A percentile compares a stretch with the other conserved stretches of the same genome.
Conservation (phyloP, 2,329 filamentous ascomycete species). For the Colletotrichum liaoningense region DNA sequence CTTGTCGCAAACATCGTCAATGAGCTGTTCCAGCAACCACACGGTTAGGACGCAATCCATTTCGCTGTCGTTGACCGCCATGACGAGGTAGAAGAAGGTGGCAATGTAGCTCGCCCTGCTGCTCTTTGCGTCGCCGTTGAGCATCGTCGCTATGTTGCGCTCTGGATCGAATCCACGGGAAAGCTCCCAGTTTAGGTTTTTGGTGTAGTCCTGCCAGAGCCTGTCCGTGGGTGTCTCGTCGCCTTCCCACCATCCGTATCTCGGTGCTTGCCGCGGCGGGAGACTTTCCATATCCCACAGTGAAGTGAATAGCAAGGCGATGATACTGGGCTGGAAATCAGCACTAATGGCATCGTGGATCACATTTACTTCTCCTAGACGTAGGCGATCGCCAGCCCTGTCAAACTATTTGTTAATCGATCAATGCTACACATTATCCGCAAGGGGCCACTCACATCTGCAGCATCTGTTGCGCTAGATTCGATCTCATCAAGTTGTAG, state of each 20-base stretch:
- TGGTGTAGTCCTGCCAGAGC: slow-evolving; percentile 50
- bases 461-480: slow-evolving; percentile 55
- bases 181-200: slow-evolving; percentile 51
- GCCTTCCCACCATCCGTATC: slow-evolving; percentile 51
- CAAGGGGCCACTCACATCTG: slow-evolving; percentile 48
- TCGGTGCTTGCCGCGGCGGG: slow-evolving; percentile 48
- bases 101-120: slow-evolving; percentile 59
- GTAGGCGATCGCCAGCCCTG: slow-evolving; percentile 54
- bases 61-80: slow-evolving; percentile 54
- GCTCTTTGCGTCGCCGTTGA: slow-evolving; percentile 49
- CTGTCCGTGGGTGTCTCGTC: slow-evolving; percentile 48
- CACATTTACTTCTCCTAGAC: slow-evolving; percentile 53
- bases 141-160: slow-evolving; percentile 47
- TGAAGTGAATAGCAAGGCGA: slow-evolving; percentile 57
- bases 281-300: slow-evolving; percentile 52
- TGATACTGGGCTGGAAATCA: slow-evolving; percentile 57
- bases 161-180: slow-evolving; percentile 46
- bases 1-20: slow-evolving; percentile 55
- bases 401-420: slow-evolving; percentile 4
- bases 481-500: slow-evolving; percentile 43
- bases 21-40: slow-evolving; percentile 58
- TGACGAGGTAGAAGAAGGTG: slow-evolving; percentile 59
- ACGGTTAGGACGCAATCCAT: slow-evolving; percentile 57
- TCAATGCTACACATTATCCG: background rate
- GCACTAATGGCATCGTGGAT: slow-evolving; percentile 39